Conservation (phyloP, 345 rosid genomes). For the Populus simonii region DNA sequence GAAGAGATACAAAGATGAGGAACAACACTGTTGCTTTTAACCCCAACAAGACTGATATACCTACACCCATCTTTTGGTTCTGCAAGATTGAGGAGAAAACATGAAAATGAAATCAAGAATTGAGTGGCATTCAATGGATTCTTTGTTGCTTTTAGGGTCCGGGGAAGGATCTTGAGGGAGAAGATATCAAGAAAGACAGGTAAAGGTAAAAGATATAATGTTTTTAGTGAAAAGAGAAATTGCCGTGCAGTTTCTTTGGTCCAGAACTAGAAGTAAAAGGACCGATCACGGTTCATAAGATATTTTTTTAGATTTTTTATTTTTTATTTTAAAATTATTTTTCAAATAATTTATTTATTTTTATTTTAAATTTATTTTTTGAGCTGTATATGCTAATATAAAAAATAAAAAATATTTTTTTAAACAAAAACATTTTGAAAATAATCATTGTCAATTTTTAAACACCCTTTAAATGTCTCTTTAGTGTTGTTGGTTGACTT, state of each 20-base stretch:
- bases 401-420: too few species aligned
- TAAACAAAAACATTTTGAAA: too few species aligned
- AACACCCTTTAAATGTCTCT: too few species aligned
- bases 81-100: background rate
- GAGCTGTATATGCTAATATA: too few species aligned
- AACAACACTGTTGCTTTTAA: constrained; percentile 36
- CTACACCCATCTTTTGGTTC: constrained; percentile 44
- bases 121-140: background rate
- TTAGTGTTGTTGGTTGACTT: too few species aligned
- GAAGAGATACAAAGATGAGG: constrained; percentile 30
- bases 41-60: constrained; percentile 41
- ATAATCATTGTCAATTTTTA: too few species aligned
- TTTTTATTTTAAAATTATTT: too few species aligned
- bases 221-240: background rate
- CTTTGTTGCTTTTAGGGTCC: background rate
- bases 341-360: too few species aligned
- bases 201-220: background rate
- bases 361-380: too few species aligned
- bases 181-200: background rate
- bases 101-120: background rate
- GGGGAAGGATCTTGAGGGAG: background rate
- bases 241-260: background rate
- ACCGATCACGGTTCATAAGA: too few species aligned
- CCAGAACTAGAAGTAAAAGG: too few species aligned
- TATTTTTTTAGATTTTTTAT: too few species aligned